Evolutionary conservation across 495 filamentous ascomycete species (phyloP).

Genomic region (Lichina pygmaea): DNA sequence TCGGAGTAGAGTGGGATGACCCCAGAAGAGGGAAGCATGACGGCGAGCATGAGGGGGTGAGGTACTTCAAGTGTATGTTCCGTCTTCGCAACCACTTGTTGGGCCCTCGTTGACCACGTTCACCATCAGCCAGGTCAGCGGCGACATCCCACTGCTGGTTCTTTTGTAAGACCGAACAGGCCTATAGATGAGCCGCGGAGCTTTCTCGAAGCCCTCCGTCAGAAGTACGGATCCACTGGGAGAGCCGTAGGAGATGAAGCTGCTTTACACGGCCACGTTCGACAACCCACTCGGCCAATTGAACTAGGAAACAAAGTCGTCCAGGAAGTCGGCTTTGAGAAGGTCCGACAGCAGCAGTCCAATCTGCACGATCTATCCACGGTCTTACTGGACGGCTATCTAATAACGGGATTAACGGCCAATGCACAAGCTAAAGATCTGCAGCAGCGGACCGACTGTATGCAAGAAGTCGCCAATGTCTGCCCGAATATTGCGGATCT

Average conservation of each 20-base stretch:
- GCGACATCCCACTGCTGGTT: slow-evolving; percentile 39
- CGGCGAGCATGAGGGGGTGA: slow-evolving; percentile 48
- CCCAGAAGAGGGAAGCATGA: slow-evolving; percentile 64
- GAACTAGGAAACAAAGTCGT: slow-evolving; percentile 63
- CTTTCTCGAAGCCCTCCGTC: slow-evolving; percentile 53
- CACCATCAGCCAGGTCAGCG: slow-evolving; percentile 17
- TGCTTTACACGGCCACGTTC: slow-evolving; percentile 8
- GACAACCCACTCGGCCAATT: slow-evolving; percentile 20
- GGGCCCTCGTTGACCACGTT: background rate
- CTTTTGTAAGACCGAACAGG: slow-evolving; percentile 62
- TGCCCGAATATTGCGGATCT: slow-evolving; percentile 51
- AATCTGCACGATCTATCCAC: slow-evolving; percentile 50
- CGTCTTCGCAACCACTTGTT: background rate
- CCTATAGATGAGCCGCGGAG: slow-evolving; percentile 33
- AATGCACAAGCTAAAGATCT: slow-evolving; percentile 13
- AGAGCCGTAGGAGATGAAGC: slow-evolving; percentile 5
- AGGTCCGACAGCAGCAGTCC: slow-evolving; percentile 55
- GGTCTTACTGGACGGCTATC: slow-evolving; percentile 53
- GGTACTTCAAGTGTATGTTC: slow-evolving; percentile 56
- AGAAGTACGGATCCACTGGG: slow-evolving; percentile 50
- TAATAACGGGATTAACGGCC: slow-evolving; percentile 21
- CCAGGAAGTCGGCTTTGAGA: slow-evolving; percentile 90
- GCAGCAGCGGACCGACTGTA: slow-evolving; percentile 13
- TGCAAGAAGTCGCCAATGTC: slow-evolving; percentile 14
- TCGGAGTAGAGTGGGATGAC: slow-evolving; percentile 96